Base-by-base conservation (phyloP, 1,284 basidiomycete species). In the Marasmius fiardii region DNA sequence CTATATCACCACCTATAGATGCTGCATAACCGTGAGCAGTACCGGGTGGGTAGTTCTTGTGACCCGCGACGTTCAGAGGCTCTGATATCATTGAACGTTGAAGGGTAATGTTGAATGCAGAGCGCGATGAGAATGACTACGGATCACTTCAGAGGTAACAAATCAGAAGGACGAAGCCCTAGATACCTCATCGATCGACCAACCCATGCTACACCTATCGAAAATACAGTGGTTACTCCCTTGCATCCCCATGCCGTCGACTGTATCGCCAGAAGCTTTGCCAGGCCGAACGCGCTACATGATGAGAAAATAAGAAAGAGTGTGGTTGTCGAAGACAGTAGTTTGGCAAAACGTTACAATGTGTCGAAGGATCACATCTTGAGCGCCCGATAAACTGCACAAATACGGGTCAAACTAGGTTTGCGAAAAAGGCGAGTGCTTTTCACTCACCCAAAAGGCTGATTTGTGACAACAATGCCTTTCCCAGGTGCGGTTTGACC, bases 401-500 rank as follows among this genome's bases (percentile, higher is more conserved):
- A n/a, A 37, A n/a, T 5, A n/a, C 35, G 35, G n/a, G n/a, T n/a
- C n/a, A n/a, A n/a, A n/a, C n/a, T n/a, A 37, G 35, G 35, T 3
- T 37, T n/a, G 12, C 35, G n/a, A n/a, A n/a, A 37, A 37, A 11
- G 35, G 12, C 12, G 35, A 12, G 35, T 37, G 5, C 12, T 5
- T 37, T 3, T 37, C 12, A 37, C 35, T 37, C 35, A 24, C n/a
- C 55, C 55, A 21, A 56, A 24, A 12, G 55, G 51, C 8, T n/a
- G 44, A 7, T 21, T 49, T n/a, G 23, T 34, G 35, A 56, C 14
- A 16, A 52, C 51, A 28, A 56, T 56, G 51, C 55, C 55, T 41
- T 56, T 56, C 8, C 55, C 55, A 1, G 55, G 55, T 4, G 51
- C 55, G 16, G 55, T 56, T 37, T 56, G 51, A 5, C 51, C 55